Conservation (phyloP, 75 land plant genomes). For the Isoetes taiwanensis region DNA sequence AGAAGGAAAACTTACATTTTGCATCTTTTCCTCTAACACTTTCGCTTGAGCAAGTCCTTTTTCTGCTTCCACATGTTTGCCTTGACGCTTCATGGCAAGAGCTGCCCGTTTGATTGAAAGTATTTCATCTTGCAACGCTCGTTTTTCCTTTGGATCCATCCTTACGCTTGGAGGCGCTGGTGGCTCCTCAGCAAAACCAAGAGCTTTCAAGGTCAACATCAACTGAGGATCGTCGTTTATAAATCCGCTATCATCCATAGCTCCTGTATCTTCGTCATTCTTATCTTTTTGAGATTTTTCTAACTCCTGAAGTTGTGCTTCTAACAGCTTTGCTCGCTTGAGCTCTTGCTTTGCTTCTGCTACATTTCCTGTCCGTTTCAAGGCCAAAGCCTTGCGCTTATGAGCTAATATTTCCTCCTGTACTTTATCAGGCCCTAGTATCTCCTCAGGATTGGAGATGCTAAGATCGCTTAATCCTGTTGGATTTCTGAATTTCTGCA, state of each 20-base stretch:
- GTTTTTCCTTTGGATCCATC: no score
- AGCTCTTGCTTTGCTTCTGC: slow-evolving; percentile 90
- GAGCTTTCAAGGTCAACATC: no score
- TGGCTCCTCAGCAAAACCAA: no score
- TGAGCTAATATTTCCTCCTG: slow-evolving; percentile 49
- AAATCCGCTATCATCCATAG: slow-evolving; percentile 86
- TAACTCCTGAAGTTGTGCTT: slow-evolving; percentile 66
- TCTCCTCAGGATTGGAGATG: background rate
- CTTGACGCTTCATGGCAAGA: slow-evolving; percentile 47
- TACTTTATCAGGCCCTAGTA: background rate
- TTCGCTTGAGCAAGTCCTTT: slow-evolving; percentile 46
- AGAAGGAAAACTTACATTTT: slow-evolving; percentile 7
- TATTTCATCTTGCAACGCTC: slow-evolving; percentile 25
- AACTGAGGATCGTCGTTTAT: no score
- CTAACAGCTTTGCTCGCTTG: slow-evolving; percentile 78
- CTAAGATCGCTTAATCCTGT: background rate
- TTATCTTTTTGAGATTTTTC: slow-evolving; percentile 35
- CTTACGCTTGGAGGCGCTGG: no score
- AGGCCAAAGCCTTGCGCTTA: slow-evolving; percentile 59
- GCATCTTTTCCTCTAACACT: slow-evolving; percentile 45
- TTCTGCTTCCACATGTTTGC: slow-evolving; percentile 53
- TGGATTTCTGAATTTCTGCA: slow-evolving; percentile 1
- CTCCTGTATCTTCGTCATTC: slow-evolving; percentile 27
- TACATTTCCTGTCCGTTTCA: slow-evolving; percentile 81
- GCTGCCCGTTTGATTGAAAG: slow-evolving; percentile 45